Conservation (phyloP, 2,329 filamentous ascomycete species). For the Neonectria coccinea region DNA sequence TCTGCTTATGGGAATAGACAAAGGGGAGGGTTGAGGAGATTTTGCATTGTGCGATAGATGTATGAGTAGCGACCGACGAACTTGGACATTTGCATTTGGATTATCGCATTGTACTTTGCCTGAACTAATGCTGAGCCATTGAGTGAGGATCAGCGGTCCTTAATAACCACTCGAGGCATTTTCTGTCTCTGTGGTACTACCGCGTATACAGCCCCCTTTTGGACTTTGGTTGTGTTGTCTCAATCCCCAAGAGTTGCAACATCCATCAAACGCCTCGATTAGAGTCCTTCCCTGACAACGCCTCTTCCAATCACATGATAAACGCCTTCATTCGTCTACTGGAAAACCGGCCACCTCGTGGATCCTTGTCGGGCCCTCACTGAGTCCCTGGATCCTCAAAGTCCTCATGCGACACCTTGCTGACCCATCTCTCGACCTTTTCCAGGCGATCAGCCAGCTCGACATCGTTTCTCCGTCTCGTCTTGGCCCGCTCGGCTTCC, state of each 20-base stretch:
- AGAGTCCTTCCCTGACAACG: background rate
- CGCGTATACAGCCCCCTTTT: background rate
- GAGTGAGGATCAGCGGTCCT: background rate
- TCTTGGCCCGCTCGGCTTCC: constrained; percentile 19
- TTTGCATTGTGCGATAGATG: constrained; percentile 24
- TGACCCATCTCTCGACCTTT: constrained; percentile 41
- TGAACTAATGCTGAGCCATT: background rate
- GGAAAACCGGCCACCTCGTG: background rate
- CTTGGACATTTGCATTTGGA: constrained; percentile 6
- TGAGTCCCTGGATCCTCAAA: constrained; percentile 13
- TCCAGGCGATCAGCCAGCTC: constrained; percentile 16
- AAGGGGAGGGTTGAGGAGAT: constrained; percentile 8
- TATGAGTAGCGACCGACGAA: constrained; percentile 23
- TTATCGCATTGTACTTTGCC: background rate
- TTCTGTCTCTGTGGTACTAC: background rate
- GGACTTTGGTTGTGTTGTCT: background rate
- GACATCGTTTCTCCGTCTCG: constrained; percentile 16
- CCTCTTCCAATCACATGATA: background rate
- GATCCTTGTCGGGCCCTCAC: background rate
- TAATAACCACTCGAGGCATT: background rate
- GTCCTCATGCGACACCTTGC: constrained; percentile 26
- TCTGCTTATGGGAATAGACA: constrained; percentile 21
- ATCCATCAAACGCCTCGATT: constrained; percentile 14
- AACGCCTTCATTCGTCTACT: background rate
- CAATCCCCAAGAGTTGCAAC: background rate